Base-by-base conservation (phyloP, 2,329 filamentous ascomycete genomes). In the Emmonsiellopsis sp. region DNA sequence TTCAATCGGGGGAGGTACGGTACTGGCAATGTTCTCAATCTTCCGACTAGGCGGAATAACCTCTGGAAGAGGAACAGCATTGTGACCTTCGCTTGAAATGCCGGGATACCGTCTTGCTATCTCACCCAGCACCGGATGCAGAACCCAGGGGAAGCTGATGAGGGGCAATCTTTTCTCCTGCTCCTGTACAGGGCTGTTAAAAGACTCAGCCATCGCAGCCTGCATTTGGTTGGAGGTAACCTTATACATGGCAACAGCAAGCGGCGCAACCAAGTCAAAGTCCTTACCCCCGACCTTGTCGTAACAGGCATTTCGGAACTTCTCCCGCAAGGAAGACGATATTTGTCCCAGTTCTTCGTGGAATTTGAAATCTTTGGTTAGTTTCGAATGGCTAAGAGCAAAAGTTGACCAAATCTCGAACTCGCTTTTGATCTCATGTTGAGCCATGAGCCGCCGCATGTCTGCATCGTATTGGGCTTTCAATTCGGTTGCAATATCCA, bases 121-220 rank as follows among this genome's bases (percentile, higher is more conserved):
- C 47, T 77, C 77, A 1, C 86, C 84, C 3, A 95, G 74, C 55
- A 89, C 80, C 44, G 79, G 77, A 10, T 83, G 77, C 58, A 97
- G 95, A 2, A 97, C 74, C 93, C 93, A 98, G 0, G 93, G 92
- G 61, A 96, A 97, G 55, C 86, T 93, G 61, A 96, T 93, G 7
- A 97, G 74, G 0, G 93, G 92, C 77, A 90, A 85, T 2, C 73
- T 71, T 7, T 56, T 54, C 33, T 58, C 59, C 31, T 56, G 32
- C 40, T 42, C 56, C 3, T 55, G 55, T 5, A 51, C 56, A 4
- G 48, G 37, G 6, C 60, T 56, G n/a, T 65, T 53, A 2, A 67
- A 65, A 37, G 73, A 73, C 60, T 83, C 78, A 17, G 73, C 68
- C 4, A 85, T 67, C 0, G 84, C 84, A 32, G 76, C 71, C 13